Conservation (phyloP, 2,329 filamentous ascomycete genomes). For the Colletotrichum neosansevieriae region DNA sequence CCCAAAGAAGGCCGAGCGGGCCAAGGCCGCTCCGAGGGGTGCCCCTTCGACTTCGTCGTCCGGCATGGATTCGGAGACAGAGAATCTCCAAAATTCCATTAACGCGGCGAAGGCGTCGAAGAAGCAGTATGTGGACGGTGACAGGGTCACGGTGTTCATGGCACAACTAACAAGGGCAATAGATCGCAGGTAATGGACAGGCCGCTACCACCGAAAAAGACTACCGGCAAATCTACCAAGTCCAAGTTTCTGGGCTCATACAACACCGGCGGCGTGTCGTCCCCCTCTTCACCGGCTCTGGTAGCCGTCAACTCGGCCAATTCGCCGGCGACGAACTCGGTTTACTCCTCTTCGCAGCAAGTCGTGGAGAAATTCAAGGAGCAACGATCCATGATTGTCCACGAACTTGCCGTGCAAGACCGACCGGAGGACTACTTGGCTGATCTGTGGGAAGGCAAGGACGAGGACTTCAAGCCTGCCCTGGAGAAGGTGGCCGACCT, state of each 20-base stretch:
- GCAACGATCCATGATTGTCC: constrained; percentile 66
- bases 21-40: constrained; percentile 46
- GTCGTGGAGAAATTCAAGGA: constrained; percentile 66
- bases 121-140: constrained; percentile 46
- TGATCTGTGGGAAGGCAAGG: constrained; percentile 63
- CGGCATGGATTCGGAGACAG: constrained; percentile 63
- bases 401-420: constrained; percentile 69
- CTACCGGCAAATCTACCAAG: constrained; percentile 52
- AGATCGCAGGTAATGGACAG: constrained; percentile 50
- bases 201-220: constrained; percentile 49
- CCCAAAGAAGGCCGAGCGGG: constrained; percentile 48
- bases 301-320: constrained; percentile 65
- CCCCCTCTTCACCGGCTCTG: constrained; percentile 68
- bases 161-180: constrained; percentile 47
- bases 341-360: constrained; percentile 63
- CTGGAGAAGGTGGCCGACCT: constrained; percentile 71
- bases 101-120: constrained; percentile 59
- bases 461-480: constrained; percentile 65
- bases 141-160: constrained; percentile 41
- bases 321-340: constrained; percentile 65
- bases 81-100: constrained; percentile 60
- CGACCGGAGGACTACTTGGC: constrained; percentile 62
- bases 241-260: constrained; percentile 57
- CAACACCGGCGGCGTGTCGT: constrained; percentile 49
- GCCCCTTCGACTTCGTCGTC: constrained; percentile 51